Evolutionary conservation across 257 asterid genomes (phyloP), one percentile per base, ranked within the genome.

Genomic region (Nicotiana otophora): DNA sequence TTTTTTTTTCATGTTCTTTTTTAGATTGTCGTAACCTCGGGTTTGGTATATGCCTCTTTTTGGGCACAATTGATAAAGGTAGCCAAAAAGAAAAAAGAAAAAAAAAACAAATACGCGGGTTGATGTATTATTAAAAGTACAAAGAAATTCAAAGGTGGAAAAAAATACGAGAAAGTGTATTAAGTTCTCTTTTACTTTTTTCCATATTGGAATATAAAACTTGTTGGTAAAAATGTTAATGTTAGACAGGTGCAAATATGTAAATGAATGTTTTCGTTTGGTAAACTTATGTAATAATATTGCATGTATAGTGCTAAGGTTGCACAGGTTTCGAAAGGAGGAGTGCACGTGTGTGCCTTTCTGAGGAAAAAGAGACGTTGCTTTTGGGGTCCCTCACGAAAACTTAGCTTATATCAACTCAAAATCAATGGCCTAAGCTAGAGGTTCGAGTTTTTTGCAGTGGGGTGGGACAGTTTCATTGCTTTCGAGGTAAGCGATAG

Each of bases 321-420:
- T 89, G 91, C 90, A 84, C 88, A 68, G 81, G 81, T 80, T 77
- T 83, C 89, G 84, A 89, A 65, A 62, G 78, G 53, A 82, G 87
- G 60, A 78, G 57, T 78, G 91, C 88, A 89, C 94, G 91, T 91
- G 97, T 90, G 92, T 75, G 66, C 74, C 81, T 81, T 78, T 77
- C 8, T 10, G 60, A n/a, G 79, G 23, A 31, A 86, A 86, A 79
- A 74, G 80, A 81, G 87, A 87, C 84, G 89, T 81, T 77, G 53
- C 31, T 61, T 60, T 84, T 85, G 92, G 90, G 57, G 12, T 90
- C 86, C 83, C 70, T 54, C 14, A 7, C 20, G 65, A 67, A 39
- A 23, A 77, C 85, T 62, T 20, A 31, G 60, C 51, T 5, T 17
- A 14, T 14, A 31, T 64, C 17, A 66, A 81, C 67, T 23, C 76